Evolutionary conservation across 1,139 yeast species (phyloP).

Genomic region (Wickerhamomyces sp.): DNA sequence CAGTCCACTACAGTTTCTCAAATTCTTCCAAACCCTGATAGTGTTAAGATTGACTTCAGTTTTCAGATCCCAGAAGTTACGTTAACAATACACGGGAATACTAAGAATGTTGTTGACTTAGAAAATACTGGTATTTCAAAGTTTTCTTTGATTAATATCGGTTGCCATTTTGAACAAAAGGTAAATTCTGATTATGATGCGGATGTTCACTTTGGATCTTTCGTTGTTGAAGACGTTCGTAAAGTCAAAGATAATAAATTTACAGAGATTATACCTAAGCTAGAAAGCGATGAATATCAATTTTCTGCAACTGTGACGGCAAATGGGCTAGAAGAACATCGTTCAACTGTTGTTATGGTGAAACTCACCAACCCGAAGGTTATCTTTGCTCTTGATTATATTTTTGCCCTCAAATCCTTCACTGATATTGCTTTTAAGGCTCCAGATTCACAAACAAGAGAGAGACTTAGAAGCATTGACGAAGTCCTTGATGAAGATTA

Average conservation of each 20-base stretch:
- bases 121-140: constrained; percentile 49
- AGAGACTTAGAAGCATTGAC: neutral
- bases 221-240: constrained; percentile 76
- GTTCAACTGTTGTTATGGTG: constrained; percentile 49
- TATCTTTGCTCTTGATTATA: constrained; percentile 79
- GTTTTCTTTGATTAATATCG: constrained; percentile 59
- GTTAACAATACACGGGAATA: constrained; percentile 58
- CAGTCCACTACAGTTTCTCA: constrained; percentile 16
- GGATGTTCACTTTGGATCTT: constrained; percentile 63
- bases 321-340: constrained; percentile 37
- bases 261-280: constrained; percentile 74
- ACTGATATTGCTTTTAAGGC: constrained; percentile 38
- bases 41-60: constrained; percentile 40
- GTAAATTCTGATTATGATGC: constrained; percentile 56
- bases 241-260: constrained; percentile 59
- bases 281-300: constrained; percentile 61
- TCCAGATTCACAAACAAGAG: constrained; percentile 7
- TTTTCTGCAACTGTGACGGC: constrained; percentile 54
- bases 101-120: constrained; percentile 38
- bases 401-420: constrained; percentile 71
- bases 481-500: constrained; percentile 3
- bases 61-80: constrained; percentile 64
- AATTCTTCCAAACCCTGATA: constrained; percentile 24
- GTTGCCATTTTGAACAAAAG: constrained; percentile 44
- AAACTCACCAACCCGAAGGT: constrained; percentile 79